Evolutionary conservation across 495 filamentous ascomycete genomes (phyloP).

Genomic region (Daldinia vernicosa): DNA sequence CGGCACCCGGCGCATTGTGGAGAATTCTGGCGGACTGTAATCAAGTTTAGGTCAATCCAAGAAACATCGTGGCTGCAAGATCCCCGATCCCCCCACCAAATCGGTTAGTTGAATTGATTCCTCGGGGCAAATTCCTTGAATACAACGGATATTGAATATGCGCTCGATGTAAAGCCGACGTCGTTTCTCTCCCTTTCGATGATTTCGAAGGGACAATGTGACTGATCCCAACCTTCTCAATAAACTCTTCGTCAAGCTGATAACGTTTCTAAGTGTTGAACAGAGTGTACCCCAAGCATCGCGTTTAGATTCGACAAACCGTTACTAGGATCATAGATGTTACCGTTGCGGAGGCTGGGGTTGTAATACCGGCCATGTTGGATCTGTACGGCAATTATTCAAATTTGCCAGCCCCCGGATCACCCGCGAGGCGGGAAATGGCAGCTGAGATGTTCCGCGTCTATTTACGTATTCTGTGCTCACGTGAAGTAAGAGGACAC

Average conservation of each 20-base stretch:
- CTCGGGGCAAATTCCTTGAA: background rate
- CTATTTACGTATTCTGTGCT: background rate
- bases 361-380: background rate
- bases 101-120: background rate
- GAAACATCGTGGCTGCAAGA: conserved; percentile 28
- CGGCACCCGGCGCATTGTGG: conserved; percentile 49
- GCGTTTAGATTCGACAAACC: background rate
- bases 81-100: background rate
- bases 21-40: conserved; percentile 50
- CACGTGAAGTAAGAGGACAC: background rate
- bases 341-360: background rate
- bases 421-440: background rate
- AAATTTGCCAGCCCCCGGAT: background rate
- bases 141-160: background rate
- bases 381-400: background rate
- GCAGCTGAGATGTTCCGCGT: background rate
- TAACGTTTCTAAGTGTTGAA: background rate
- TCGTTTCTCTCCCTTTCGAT: background rate
- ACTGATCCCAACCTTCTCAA: background rate
- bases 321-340: background rate
- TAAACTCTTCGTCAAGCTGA: background rate
- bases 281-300: conserved; percentile 39
- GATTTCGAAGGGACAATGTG: background rate
- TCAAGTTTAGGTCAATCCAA: conserved; percentile 23
- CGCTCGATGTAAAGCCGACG: background rate